phyloP scores from a whole-genome alignment of 345 rosid genomes.

The Kandelia obovata region DNA sequence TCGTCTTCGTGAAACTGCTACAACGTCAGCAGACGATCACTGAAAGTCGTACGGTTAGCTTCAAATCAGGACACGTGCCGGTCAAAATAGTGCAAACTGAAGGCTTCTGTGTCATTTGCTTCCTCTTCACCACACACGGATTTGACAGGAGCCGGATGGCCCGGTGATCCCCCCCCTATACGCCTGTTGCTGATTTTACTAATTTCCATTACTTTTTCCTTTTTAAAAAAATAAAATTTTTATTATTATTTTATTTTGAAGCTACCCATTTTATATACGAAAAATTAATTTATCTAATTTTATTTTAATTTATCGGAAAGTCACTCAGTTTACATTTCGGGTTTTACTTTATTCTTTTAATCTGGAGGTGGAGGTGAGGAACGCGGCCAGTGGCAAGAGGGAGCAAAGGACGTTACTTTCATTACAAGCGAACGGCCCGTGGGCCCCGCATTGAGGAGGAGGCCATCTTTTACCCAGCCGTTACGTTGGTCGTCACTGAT shows the following conservation, averaged over 20 bases:
- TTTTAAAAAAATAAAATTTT: background rate
- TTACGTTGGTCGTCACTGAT: constrained; percentile 41
- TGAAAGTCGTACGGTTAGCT: background rate
- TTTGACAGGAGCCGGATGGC: constrained; percentile 56
- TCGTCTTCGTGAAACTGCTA: constrained; percentile 7
- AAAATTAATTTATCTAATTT: background rate
- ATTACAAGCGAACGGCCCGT: constrained; percentile 47
- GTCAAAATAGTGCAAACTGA: constrained; percentile 5
- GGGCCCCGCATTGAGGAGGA: constrained; percentile 39
- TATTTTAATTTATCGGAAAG: too few relatives aligned
- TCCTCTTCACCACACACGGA: constrained; percentile 45
- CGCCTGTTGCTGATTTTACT: constrained; percentile 26
- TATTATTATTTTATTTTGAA: too few relatives aligned
- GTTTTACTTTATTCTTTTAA: too few relatives aligned
- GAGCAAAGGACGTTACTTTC: constrained; percentile 35
- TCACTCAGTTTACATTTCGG: too few relatives aligned
- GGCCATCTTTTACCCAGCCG: constrained; percentile 39
- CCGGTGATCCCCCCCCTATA: constrained; percentile 47
- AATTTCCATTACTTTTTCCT: background rate
- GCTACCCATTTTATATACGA: background rate
- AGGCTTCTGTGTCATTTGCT: constrained; percentile 30
- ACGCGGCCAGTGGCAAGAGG: background rate
- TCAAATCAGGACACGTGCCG: constrained; percentile 29
- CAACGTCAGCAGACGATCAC: constrained; percentile 20
- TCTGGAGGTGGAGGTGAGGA: background rate